phyloP scores from a whole-genome alignment of 1,284 basidiomycete genomes.

The Golubevia pallescens region DNA sequence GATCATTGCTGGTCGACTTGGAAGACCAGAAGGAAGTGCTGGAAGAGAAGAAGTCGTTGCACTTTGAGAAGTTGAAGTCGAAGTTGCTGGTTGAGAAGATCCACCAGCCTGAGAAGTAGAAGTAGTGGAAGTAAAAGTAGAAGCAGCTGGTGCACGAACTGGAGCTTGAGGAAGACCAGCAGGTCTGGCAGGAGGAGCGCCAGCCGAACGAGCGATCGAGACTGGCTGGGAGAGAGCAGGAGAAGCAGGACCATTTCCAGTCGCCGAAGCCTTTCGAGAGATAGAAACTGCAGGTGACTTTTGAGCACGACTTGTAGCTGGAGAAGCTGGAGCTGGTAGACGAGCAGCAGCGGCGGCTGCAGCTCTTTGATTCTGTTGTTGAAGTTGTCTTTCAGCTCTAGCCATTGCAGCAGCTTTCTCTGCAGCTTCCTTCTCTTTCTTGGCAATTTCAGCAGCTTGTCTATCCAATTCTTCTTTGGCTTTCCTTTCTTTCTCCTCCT shows the following conservation, averaged over 20 bases:
- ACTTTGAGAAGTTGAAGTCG: too few species aligned
- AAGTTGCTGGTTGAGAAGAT: neutral
- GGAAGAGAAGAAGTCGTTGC: neutral
- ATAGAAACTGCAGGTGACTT: constrained; percentile 5
- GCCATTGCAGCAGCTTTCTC: constrained; percentile 15
- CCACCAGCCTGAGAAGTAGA: neutral
- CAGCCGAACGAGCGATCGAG: constrained; percentile 1
- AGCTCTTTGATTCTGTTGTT: constrained; percentile 22
- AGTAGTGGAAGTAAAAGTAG: neutral
- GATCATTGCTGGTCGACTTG: neutral
- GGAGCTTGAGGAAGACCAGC: neutral
- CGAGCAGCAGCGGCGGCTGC: constrained; percentile 15
- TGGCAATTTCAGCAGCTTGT: constrained; percentile 22
- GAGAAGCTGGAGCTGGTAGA: constrained; percentile 3
- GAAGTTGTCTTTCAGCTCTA: constrained; percentile 17
- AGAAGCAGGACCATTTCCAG: constrained; percentile 5
- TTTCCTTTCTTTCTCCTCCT: constrained; percentile 8
- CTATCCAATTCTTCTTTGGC: constrained; percentile 25
- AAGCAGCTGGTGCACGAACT: neutral
- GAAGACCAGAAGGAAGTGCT: neutral
- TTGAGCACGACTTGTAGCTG: neutral
- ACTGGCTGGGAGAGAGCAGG: constrained; percentile 3
- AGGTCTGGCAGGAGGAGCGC: neutral
- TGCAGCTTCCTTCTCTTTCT: constrained; percentile 33
- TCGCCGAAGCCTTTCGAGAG: constrained; percentile 5